Conservation (phyloP, 2,329 filamentous ascomycete genomes). For the Ophiostoma sp. region DNA sequence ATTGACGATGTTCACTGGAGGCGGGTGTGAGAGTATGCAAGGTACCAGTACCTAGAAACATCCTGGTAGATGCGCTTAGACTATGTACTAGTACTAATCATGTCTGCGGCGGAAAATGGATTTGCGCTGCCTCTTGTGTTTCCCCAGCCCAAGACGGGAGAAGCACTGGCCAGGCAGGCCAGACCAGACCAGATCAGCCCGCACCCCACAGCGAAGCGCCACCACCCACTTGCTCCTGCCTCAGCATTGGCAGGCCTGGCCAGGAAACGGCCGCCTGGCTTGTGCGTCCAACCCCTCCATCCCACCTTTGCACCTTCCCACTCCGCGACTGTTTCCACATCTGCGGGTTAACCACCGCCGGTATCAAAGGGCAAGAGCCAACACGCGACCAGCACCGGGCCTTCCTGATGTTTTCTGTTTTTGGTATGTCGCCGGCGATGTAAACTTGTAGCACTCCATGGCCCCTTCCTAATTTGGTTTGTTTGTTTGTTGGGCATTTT, state of each 20-base stretch:
- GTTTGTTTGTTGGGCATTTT: neutral
- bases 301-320: constrained; percentile 2
- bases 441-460: neutral
- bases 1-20: neutral
- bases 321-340: neutral
- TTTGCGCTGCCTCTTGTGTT: neutral
- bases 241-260: neutral
- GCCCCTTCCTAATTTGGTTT: neutral
- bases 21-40: neutral
- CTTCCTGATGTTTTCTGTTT: constrained; percentile 13
- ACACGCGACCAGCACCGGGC: constrained; percentile 18
- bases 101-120: neutral
- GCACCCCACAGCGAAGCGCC: constrained; percentile 13
- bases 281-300: constrained; percentile 10
- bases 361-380: neutral
- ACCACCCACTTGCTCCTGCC: neutral
- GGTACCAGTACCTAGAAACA: neutral
- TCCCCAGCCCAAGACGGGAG: neutral
- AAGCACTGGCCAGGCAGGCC: neutral
- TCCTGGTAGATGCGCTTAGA: neutral
- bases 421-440: constrained; percentile 11
- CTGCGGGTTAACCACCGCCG: constrained; percentile 12
- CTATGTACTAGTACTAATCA: neutral
- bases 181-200: neutral
- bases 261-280: constrained; percentile 1